Evolutionary conservation across 208 protist species (phyloP).

Genomic region (Polymyxa betae): DNA sequence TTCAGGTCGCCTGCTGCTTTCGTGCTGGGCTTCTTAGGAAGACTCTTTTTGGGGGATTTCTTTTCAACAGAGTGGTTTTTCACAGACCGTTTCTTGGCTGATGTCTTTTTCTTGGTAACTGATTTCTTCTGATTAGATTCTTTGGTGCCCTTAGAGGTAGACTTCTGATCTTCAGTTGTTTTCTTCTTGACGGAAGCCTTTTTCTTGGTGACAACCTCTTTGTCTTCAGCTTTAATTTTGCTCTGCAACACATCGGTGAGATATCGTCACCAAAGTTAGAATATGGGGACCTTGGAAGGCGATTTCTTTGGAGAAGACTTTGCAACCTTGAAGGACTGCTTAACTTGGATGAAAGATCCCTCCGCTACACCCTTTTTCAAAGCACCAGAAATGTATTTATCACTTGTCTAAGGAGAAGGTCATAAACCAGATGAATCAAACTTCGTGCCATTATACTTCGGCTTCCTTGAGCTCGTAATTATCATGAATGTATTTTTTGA

Average conservation of each 20-base stretch:
- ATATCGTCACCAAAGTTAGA: not conserved
- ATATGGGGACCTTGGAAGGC: not conserved
- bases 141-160: too few species aligned
- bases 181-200: not conserved
- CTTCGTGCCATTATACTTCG: not conserved
- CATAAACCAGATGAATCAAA: not conserved
- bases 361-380: conserved; percentile 37
- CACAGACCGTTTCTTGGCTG: not conserved
- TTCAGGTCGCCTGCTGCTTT: not conserved
- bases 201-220: not conserved
- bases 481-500: conserved; percentile 39
- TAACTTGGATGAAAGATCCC: conserved; percentile 10
- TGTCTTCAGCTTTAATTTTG: too few species aligned
- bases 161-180: not conserved
- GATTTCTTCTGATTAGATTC: not conserved
- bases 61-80: not conserved
- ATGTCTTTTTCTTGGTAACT: not conserved
- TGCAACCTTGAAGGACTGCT: conserved; percentile 14
- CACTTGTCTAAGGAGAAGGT: not conserved
- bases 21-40: not conserved
- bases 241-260: conserved; percentile 8
- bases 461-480: conserved; percentile 25
- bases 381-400: not conserved
- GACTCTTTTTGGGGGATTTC: not conserved
- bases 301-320: not conserved